Base-by-base conservation (phyloP, 2,329 filamentous ascomycete genomes). In the Phaeomoniella chlamydospora region DNA sequence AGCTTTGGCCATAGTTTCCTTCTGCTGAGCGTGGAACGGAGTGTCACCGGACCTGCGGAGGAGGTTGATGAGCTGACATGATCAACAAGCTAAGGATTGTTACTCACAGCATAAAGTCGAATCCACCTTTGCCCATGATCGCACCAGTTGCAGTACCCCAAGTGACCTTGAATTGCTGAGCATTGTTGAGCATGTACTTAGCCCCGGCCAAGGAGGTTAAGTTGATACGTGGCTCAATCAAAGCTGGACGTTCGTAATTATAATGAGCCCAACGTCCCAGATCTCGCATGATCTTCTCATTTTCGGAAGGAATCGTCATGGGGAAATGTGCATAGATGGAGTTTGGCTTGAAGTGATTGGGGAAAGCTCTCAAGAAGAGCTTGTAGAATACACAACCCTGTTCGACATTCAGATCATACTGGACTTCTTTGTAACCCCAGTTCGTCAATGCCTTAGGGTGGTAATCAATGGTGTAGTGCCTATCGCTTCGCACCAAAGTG, bases 301-400 rank as follows among this genome's bases (percentile, higher is more conserved):
- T 67, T 41, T 65, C 62, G 6, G 52, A 49, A 2, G 65, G 64
- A n/a, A 64, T 51, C 9, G 65, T 64, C 42, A 68, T 41, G 3
- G 65, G 64, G 42, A 63, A 67, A 42, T 68, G 64, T 2, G 59
- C 62, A 37, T 66, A 68, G 31, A 68, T 54, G 0, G 62, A 67
- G 40, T 65, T 53, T 0, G 55, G 55, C 18, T 55, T 49, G 48
- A 62, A 67, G 46, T 60, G 59, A 38, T 65, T 59, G 1, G 66
- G 66, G 36, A 69, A 57, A 1, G 64, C 61, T 33, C 62, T 57
- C 29, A 67, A 50, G 40, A 65, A 60, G 10, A 68, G 53, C 47
- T 67, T 68, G 50, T 67, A 68, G 43, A 68, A 58, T 30, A 65
- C 57, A 35, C 64, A 65, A 29, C 64, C 65, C 29, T 64, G 56